phyloP scores from a whole-genome alignment of 1,284 basidiomycete species.

The Crepidotus sp. region DNA sequence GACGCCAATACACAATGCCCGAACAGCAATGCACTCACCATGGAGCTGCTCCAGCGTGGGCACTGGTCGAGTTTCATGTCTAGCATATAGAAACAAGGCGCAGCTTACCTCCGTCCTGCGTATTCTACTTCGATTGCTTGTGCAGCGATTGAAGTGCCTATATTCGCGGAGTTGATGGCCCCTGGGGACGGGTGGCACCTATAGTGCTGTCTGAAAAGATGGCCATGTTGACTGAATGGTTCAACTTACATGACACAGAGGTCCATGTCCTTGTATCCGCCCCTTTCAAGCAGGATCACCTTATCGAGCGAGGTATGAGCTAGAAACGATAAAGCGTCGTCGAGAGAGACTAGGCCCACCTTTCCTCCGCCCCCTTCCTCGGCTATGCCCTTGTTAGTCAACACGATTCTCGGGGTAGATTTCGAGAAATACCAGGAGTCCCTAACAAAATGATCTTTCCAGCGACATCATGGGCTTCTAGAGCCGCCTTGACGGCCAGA shows the following conservation, averaged over 20 bases:
- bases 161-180: conserved; percentile 34
- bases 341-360: too few species aligned
- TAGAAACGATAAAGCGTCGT: too few species aligned
- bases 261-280: conserved; percentile 72
- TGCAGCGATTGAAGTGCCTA: conserved; percentile 50
- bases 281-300: conserved; percentile 58
- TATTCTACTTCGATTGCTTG: conserved; percentile 56
- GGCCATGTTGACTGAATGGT: conserved; percentile 7
- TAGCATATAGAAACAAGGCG: conserved; percentile 4
- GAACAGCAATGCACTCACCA: conserved; percentile 30
- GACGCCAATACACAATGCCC: neutral
- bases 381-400: conserved; percentile 30
- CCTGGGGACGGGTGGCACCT: conserved; percentile 64
- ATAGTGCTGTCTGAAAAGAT: conserved; percentile 8
- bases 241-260: conserved; percentile 60
- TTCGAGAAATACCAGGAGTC: conserved; percentile 55
- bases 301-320: too few species aligned
- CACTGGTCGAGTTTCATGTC: conserved; percentile 30
- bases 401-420: conserved; percentile 1
- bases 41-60: conserved; percentile 66
- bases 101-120: conserved; percentile 53
- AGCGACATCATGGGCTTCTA: conserved; percentile 54
- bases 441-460: conserved; percentile 76
- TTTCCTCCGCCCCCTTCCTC: conserved; percentile 81
- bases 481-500: conserved; percentile 58